Evolutionary conservation across 148 eudicot species (phyloP).

Genomic region (Nepenthes gracilis): DNA sequence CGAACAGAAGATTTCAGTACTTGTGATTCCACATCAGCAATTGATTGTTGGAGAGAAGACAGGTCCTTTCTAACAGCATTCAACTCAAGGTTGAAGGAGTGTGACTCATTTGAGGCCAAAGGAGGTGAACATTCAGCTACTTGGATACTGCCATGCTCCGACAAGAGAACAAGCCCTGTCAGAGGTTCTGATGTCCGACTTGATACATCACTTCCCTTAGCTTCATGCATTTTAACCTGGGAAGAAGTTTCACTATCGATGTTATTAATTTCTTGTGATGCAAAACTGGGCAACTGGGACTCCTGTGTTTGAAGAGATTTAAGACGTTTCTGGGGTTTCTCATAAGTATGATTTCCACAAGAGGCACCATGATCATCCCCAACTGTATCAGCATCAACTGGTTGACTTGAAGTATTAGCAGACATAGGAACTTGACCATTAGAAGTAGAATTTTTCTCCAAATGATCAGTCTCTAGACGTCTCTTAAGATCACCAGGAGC

Average conservation of each 20-base stretch:
- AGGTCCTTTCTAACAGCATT: slow-evolving; percentile 25
- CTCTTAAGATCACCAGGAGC: not conserved
- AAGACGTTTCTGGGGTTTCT: slow-evolving; percentile 15
- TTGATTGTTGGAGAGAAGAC: slow-evolving; percentile 27
- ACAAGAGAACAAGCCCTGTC: slow-evolving; percentile 11
- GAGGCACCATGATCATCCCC: slow-evolving; percentile 8
- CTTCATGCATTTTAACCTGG: slow-evolving; percentile 16
- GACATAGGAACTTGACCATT: slow-evolving; percentile 13
- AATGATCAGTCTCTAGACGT: not conserved
- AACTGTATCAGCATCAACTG: slow-evolving; percentile 10
- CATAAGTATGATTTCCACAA: slow-evolving; percentile 10
- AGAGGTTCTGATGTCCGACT: slow-evolving; percentile 18
- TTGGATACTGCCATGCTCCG: slow-evolving; percentile 6
- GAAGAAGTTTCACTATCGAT: slow-evolving; percentile 16
- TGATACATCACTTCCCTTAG: slow-evolving; percentile 8
- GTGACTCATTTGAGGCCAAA: slow-evolving; percentile 14
- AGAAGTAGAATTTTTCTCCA: not conserved
- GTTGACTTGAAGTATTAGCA: slow-evolving; percentile 12
- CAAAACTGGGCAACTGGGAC: slow-evolving; percentile 4
- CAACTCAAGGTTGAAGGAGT: slow-evolving; percentile 18
- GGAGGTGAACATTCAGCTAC: slow-evolving; percentile 8
- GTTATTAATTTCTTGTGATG: slow-evolving; percentile 15
- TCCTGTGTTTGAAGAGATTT: slow-evolving; percentile 8
- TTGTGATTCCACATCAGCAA: slow-evolving; percentile 28
- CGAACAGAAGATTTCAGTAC: slow-evolving; percentile 45